A percentile compares a stretch with the other conserved stretches of the same genome.
These are phyloP conservation scores for Chrysopogon serrulatus DNA, from an alignment of 176 grass and related monocot genomes.

Conservation along the genomic window DNA sequence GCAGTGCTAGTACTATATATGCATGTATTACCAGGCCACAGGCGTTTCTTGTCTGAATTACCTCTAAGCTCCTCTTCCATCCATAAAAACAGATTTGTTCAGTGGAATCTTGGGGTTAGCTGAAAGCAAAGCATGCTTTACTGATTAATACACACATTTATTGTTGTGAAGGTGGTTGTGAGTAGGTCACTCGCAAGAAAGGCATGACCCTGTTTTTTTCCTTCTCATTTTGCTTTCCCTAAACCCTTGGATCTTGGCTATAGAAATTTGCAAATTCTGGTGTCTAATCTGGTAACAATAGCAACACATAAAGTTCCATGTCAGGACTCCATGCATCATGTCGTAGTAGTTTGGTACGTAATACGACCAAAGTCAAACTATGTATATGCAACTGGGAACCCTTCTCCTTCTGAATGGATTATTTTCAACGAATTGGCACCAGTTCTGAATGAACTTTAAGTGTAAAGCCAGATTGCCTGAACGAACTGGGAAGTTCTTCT, in stretches of 20 bases:
- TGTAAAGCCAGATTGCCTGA: no score
- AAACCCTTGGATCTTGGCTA: background rate
- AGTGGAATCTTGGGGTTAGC: background rate
- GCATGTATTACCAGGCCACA: background rate
- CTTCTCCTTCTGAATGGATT: no score
- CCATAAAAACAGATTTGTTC: background rate
- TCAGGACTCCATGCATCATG: background rate
- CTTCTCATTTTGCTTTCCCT: background rate
- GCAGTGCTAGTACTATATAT: background rate
- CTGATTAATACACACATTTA: background rate
- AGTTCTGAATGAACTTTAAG: no score
- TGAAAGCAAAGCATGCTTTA: background rate
- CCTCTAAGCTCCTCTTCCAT: constrained; percentile 5
- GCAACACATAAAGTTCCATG: background rate
- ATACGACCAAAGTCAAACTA: background rate
- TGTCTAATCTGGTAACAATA: background rate
- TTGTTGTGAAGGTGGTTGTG: constrained; percentile 51
- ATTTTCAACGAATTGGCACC: no score
- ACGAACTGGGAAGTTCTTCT: no score
- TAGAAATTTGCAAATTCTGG: background rate
- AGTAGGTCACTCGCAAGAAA: constrained; percentile 65
- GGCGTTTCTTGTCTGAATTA: constrained; percentile 23
- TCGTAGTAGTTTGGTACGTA: background rate
- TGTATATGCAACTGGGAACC: background rate
- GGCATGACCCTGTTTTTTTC: constrained; percentile 29